Percentiles rank a stretch among this genome's conserved stretches.
These are phyloP conservation scores for Alternaria metachromatica DNA, from an alignment of 2,329 filamentous ascomycete species.

Conservation along the genomic window DNA sequence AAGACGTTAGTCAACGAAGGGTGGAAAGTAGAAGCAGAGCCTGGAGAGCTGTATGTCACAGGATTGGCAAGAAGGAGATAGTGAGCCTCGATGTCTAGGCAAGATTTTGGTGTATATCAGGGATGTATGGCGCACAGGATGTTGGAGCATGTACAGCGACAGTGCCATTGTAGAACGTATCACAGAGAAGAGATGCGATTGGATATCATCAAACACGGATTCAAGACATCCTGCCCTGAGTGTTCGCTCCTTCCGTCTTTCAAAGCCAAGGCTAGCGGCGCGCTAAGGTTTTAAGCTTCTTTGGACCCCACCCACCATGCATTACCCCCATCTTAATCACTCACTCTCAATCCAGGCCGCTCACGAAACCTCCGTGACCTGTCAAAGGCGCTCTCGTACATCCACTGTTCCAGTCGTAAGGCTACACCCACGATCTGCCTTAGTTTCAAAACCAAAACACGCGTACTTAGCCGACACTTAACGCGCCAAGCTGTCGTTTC, in stretches of 20 bases:
- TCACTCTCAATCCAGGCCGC: not conserved
- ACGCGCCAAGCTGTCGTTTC: slow-evolving; percentile 11
- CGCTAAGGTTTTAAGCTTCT: slow-evolving; percentile 14
- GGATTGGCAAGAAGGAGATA: slow-evolving; percentile 57
- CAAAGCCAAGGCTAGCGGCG: slow-evolving; percentile 8
- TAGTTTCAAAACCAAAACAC: slow-evolving; percentile 34
- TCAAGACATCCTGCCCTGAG: not conserved
- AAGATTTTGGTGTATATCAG: not conserved
- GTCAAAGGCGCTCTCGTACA: slow-evolving; percentile 7
- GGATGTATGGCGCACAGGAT: not conserved
- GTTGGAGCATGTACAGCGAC: not conserved
- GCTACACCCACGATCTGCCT: slow-evolving; percentile 5
- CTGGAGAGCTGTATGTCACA: slow-evolving; percentile 73
- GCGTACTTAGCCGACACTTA: slow-evolving; percentile 11
- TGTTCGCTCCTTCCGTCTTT: not conserved
- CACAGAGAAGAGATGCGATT: not conserved
- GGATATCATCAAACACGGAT: not conserved
- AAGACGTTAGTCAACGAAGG: slow-evolving; percentile 77
- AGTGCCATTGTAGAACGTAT: not conserved
- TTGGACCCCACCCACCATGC: slow-evolving; percentile 2
- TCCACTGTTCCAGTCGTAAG: slow-evolving; percentile 15
- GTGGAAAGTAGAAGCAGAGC: slow-evolving; percentile 79
- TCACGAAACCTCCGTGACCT: slow-evolving; percentile 7
- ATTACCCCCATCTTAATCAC: not conserved
- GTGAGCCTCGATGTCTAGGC: not conserved